phyloP scores from a whole-genome alignment of 148 eudicot species.

The Rheum nobile region DNA sequence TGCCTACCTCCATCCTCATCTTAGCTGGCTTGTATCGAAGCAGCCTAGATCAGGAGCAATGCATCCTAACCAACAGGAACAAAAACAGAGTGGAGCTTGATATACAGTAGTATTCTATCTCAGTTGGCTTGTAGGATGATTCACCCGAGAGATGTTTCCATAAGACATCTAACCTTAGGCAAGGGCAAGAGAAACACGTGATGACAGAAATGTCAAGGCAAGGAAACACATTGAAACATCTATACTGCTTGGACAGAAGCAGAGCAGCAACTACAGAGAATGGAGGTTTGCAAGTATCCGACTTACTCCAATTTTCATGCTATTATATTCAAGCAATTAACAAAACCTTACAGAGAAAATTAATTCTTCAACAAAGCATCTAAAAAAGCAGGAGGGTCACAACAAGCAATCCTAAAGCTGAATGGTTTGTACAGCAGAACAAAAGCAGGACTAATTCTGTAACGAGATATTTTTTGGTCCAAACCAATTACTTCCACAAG shows the following conservation, averaged over 20 bases:
- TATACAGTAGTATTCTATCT: too few species aligned
- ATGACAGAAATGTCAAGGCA: neutral
- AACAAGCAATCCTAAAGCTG: too few species aligned
- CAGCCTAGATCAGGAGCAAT: too few species aligned
- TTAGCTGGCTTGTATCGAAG: too few species aligned
- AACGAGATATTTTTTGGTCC: neutral
- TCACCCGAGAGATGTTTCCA: neutral
- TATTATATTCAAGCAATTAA: neutral
- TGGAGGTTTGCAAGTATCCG: too few species aligned
- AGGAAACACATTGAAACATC: neutral
- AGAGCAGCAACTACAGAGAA: neutral
- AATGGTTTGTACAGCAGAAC: neutral
- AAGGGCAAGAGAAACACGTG: neutral
- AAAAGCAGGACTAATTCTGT: neutral
- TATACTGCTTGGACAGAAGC: neutral
- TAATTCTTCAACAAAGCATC: too few species aligned
- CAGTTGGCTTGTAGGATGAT: neutral
- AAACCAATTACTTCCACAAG: neutral
- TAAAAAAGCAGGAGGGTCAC: too few species aligned
- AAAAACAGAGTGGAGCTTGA: too few species aligned
- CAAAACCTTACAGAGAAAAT: neutral
- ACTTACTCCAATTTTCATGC: neutral
- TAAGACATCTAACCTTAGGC: neutral
- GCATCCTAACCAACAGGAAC: too few species aligned
- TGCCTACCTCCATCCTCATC: too few species aligned